Base-by-base conservation (phyloP, 306 rosid species). In the Cajanus cajan region DNA sequence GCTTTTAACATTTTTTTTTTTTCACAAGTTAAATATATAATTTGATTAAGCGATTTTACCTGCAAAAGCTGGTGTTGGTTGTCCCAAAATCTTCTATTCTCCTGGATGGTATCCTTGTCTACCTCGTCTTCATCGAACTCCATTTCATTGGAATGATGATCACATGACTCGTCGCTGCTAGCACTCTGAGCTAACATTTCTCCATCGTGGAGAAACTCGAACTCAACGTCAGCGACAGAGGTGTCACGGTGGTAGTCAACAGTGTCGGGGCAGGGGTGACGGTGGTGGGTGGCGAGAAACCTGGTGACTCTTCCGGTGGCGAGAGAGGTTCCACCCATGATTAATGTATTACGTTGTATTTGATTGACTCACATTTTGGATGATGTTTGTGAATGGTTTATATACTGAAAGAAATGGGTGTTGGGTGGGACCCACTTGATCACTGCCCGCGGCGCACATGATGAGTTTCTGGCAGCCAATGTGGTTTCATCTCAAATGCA, bases 51-150 rank as follows among this genome's bases (percentile, higher is more conserved):
- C n/a, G n/a, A n/a, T n/a, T 28, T 57, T 52, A 94, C 98, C 84
- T 86, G 92, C 71, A 94, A 75, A 74, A 84, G 18, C 59, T 92
- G 89, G 63, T 85, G 90, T 39, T 94, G 98, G 14, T 76, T 86
- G 1, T 90, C 93, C 98, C 97, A 94, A 22, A 86, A 94, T 59
- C 22, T 78, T 86, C 74, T 82, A 16, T 79, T 79, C 39, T 85
- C 74, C 36, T 88, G 84, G 19, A 36, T 0, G 36, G 33, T 13
- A 25, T 52, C 64, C 16, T 1, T 13, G 2, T 34, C 37, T 5
- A 76, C 86, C 0, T 51, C 82, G 2, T 81, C 85, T 1, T 81
- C 87, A 1, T 86, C 92, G 3, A 83, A 40, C 45, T 71, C 88
- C 7, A 82, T 62, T 8, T 68, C 85, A 65, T 59, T 55, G 0